phyloP scores from a whole-genome alignment of 352 stramenopile genomes.

The Peronosclerospora sorghi region DNA sequence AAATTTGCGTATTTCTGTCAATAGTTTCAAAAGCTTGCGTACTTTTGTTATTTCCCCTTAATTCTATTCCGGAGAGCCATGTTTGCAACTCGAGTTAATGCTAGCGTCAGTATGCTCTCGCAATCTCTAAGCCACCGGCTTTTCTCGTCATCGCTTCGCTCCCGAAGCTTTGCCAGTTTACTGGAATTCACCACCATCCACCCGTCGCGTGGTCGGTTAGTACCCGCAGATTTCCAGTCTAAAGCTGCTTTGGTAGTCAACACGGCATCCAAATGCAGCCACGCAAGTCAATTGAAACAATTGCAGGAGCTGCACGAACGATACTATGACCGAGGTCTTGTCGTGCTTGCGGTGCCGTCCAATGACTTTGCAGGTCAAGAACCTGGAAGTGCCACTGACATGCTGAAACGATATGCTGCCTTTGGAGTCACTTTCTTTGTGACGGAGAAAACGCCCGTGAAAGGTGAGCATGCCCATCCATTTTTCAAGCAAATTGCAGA shows the following conservation, averaged over 20 bases:
- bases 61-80: too few species aligned
- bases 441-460: conserved; percentile 34
- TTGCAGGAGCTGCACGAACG: conserved; percentile 44
- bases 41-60: too few species aligned
- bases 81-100: too few species aligned
- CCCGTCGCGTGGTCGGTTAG: conserved; percentile 20
- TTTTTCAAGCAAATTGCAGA: conserved; percentile 56
- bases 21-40: too few species aligned
- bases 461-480: conserved; percentile 34
- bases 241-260: conserved; percentile 57
- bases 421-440: conserved; percentile 47
- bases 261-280: conserved; percentile 50
- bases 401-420: conserved; percentile 32
- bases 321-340: conserved; percentile 29
- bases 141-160: too few species aligned
- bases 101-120: too few species aligned
- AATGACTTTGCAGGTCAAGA: conserved; percentile 62
- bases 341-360: conserved; percentile 52
- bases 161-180: neutral
- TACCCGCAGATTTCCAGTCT: conserved; percentile 21
- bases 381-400: conserved; percentile 28
- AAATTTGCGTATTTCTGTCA: too few species aligned
- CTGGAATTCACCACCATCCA: conserved; percentile 15
- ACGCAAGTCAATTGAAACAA: conserved; percentile 34
- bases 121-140: too few species aligned